These are phyloP conservation scores for Agapanthus africanus DNA, from an alignment of 106 monocot species.

Conservation along the genomic window DNA sequence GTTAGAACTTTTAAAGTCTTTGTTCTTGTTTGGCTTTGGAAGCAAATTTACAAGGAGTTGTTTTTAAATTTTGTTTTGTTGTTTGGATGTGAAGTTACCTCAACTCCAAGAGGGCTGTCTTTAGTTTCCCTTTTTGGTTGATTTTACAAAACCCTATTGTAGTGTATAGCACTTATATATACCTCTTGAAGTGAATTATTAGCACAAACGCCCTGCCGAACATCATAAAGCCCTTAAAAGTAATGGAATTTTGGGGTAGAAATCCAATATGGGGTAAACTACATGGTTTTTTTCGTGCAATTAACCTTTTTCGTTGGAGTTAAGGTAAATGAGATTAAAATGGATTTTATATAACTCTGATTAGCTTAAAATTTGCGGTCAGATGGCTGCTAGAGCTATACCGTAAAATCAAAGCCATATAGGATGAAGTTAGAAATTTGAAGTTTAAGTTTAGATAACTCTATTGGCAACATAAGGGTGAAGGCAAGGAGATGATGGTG, in stretches of 20 bases:
- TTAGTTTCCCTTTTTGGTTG: no score
- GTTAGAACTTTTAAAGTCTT: not conserved
- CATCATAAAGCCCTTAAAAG: not conserved
- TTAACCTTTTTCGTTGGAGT: no score
- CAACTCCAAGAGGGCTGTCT: no score
- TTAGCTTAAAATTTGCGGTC: not conserved
- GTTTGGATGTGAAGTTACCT: no score
- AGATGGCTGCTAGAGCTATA: not conserved
- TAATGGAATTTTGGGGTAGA: not conserved
- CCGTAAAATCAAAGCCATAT: no score
- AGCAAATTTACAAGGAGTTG: slow-evolving; percentile 4
- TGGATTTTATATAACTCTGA: not conserved
- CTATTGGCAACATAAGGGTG: no score
- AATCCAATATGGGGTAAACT: not conserved
- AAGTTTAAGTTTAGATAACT: not conserved
- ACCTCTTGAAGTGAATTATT: no score
- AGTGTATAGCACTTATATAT: no score
- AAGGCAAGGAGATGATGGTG: not conserved
- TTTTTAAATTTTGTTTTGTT: not conserved
- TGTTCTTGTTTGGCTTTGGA: not conserved
- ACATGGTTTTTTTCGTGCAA: no score
- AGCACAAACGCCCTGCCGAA: no score
- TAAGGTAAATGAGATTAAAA: not conserved
- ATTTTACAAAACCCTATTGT: no score
- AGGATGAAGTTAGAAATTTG: no score